Percentiles rank a stretch among this genome's conserved stretches.
phyloP scores from a whole-genome alignment of 805 yeast species.

The Wilhelminamyces savonicus region DNA sequence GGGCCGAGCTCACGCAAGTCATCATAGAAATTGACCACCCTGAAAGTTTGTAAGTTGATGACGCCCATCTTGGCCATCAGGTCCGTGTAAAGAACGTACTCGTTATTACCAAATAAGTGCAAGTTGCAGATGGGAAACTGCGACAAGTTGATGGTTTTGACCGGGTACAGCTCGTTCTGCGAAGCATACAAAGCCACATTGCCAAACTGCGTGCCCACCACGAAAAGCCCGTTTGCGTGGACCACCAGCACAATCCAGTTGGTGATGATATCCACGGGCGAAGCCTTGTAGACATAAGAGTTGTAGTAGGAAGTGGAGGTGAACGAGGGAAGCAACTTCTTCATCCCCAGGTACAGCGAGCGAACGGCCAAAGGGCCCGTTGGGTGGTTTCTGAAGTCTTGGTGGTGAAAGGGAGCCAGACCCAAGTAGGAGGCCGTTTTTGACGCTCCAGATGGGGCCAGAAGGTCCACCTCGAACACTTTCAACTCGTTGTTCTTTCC shows the following conservation, averaged over 20 bases:
- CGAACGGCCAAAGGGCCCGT: no score
- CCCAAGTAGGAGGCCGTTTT: no score
- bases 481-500: constrained; percentile 22
- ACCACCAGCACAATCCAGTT: constrained; percentile 19
- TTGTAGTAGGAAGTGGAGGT: constrained; percentile 3
- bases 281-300: constrained; percentile 6
- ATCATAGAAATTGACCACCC: constrained; percentile 12
- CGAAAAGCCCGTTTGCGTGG: constrained; percentile 6
- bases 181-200: constrained; percentile 14
- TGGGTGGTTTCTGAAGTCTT: no score
- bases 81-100: constrained; percentile 19
- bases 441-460: no score
- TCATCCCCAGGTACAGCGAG: no score
- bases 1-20: constrained; percentile 17
- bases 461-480: constrained; percentile 16
- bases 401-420: no score
- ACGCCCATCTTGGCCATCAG: constrained; percentile 26
- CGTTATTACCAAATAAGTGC: constrained; percentile 8
- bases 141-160: constrained; percentile 13
- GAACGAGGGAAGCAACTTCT: neutral
- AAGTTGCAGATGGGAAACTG: constrained; percentile 18
- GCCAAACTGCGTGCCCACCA: constrained; percentile 30
- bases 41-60: constrained; percentile 9
- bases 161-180: constrained; percentile 7
- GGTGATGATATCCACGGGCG: constrained; percentile 5